Percentiles rank a stretch among this genome's conserved stretches.
Conservation (phyloP, 768 basidiomycete species). For the Antrodiella citrinella region DNA sequence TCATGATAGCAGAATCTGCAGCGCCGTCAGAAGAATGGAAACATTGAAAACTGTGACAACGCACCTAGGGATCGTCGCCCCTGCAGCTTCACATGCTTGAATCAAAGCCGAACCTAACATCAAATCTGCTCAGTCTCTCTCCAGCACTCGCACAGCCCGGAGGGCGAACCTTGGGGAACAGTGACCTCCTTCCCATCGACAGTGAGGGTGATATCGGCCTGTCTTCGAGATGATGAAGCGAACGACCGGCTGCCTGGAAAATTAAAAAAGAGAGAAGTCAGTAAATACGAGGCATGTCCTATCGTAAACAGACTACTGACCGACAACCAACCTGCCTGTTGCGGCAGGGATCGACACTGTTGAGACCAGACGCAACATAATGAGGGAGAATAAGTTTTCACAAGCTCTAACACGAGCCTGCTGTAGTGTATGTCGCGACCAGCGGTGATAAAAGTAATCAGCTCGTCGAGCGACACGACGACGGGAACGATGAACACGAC, state of each 20-base stretch:
- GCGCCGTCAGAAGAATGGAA: conserved; percentile 5
- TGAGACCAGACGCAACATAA: conserved; percentile 68
- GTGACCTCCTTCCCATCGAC: conserved; percentile 97
- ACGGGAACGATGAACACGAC: neutral
- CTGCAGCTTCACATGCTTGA: conserved; percentile 91
- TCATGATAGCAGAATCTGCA: conserved; percentile 82
- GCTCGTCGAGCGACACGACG: conserved; percentile 11
- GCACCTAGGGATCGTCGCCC: conserved; percentile 72
- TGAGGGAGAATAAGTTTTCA: conserved; percentile 2
- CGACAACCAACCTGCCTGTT: conserved; percentile 64
- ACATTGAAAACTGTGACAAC: conserved; percentile 10
- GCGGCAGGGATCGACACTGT: conserved; percentile 44
- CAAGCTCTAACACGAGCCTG: conserved; percentile 10
- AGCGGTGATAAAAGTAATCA: conserved; percentile 10
- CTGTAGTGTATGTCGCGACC: conserved; percentile 13
- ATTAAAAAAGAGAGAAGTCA: neutral
- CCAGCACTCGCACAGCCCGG: conserved; percentile 7
- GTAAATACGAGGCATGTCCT: conserved; percentile 19
- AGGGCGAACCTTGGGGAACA: conserved; percentile 75
- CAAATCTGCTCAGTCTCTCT: neutral
- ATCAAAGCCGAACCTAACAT: conserved; percentile 81
- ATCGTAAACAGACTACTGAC: conserved; percentile 34
- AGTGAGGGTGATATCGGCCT: conserved; percentile 83
- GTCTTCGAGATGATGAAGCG: conserved; percentile 55
- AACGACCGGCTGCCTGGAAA: conserved; percentile 50